phyloP scores from a whole-genome alignment of 768 basidiomycete species.

The Lactarius pseudohatsudake region DNA sequence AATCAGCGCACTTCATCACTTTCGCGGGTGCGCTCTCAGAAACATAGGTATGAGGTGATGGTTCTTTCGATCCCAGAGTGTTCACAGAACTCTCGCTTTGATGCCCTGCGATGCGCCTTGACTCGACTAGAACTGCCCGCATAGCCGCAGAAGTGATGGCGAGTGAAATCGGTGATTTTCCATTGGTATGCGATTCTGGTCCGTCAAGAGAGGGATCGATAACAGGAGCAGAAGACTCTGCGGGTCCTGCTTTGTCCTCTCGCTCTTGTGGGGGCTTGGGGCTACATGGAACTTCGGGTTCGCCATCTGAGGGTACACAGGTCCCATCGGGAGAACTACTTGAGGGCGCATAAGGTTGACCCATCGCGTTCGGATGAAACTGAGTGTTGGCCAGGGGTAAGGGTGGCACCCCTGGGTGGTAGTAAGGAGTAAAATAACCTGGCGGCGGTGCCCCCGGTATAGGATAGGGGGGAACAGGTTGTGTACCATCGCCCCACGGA shows the following conservation, averaged over 20 bases:
- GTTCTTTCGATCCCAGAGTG: constrained; percentile 8
- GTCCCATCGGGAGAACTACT: constrained; percentile 9
- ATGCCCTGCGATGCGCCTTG: constrained; percentile 34
- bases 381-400: constrained; percentile 28
- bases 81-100: background rate
- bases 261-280: constrained; percentile 20
- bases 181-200: constrained; percentile 27
- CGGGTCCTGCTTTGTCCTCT: constrained; percentile 17
- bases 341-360: constrained; percentile 11
- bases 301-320: constrained; percentile 15
- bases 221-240: constrained; percentile 31
- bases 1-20: background rate
- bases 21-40: constrained; percentile 4
- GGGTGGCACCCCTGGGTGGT: constrained; percentile 30
- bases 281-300: constrained; percentile 10
- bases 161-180: constrained; percentile 28
- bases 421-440: constrained; percentile 25
- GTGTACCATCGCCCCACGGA: constrained; percentile 40
- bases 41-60: constrained; percentile 10
- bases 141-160: constrained; percentile 33
- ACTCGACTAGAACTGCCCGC: constrained; percentile 40
- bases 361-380: constrained; percentile 10
- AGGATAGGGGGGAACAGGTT: constrained; percentile 24
- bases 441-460: constrained; percentile 24
- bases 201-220: constrained; percentile 43